Percentiles rank a stretch among this genome's conserved stretches.
Evolutionary conservation across 2,329 filamentous ascomycete species (phyloP).

Genomic region (Escovopsis weberi): DNA sequence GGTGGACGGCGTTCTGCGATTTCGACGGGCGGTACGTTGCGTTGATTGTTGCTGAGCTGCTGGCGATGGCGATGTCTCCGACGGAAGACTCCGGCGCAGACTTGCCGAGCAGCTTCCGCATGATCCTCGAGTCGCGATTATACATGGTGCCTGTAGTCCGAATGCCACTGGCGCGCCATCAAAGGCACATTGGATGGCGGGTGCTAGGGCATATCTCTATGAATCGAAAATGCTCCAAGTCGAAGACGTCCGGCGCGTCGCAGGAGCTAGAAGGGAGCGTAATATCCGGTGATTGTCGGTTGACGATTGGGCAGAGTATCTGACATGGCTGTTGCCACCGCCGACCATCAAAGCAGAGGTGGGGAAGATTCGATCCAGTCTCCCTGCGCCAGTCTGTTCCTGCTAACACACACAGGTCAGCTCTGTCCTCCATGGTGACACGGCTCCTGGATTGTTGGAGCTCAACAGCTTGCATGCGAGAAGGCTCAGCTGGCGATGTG

Average conservation of each 20-base stretch:
- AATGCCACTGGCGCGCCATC: conserved; percentile 20
- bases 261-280: neutral
- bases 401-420: no score
- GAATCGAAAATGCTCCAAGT: neutral
- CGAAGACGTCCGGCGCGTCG: neutral
- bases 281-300: no score
- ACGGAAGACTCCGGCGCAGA: conserved; percentile 30
- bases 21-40: conserved; percentile 34
- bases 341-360: no score
- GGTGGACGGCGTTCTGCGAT: conserved; percentile 41
- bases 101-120: conserved; percentile 47
- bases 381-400: no score
- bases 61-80: conserved; percentile 31
- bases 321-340: no score
- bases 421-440: no score
- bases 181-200: conserved; percentile 4
- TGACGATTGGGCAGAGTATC: no score
- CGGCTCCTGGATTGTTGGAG: no score
- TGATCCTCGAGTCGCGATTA: conserved; percentile 39
- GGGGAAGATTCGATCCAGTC: no score
- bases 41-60: conserved; percentile 21
- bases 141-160: conserved; percentile 27
- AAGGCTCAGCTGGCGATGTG: no score
- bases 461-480: no score
- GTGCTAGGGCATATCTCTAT: conserved; percentile 4